Evolutionary conservation across 2,329 filamentous ascomycete genomes (phyloP).

Genomic region (Fusarium sp.): DNA sequence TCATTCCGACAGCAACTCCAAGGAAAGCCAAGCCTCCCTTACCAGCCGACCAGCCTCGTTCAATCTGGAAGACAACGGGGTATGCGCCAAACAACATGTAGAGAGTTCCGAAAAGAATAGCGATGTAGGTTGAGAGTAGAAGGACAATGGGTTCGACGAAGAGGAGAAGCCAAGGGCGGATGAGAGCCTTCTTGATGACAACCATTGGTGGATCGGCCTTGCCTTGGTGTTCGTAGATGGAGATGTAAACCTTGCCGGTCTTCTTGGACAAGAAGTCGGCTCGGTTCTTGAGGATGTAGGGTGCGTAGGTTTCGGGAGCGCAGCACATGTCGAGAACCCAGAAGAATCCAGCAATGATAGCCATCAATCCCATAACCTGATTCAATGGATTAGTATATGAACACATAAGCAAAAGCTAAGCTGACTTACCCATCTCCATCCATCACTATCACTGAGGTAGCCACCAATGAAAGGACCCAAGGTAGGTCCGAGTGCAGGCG

Average conservation of each 20-base stretch:
- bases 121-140: constrained; percentile 72
- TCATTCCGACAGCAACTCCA: constrained; percentile 74
- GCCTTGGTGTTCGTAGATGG: constrained; percentile 59
- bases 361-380: constrained; percentile 70
- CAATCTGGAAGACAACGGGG: constrained; percentile 71
- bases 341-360: constrained; percentile 69
- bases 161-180: constrained; percentile 73
- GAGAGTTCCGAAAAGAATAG: constrained; percentile 66
- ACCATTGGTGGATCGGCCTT: constrained; percentile 57
- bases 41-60: constrained; percentile 67
- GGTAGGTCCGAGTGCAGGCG: constrained; percentile 73
- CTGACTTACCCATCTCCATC: constrained; percentile 66
- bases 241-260: constrained; percentile 68
- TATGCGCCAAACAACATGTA: constrained; percentile 68
- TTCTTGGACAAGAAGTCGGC: constrained; percentile 62
- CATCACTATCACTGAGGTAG: constrained; percentile 68
- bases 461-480: constrained; percentile 71
- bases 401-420: rapidly evolving
- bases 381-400: background rate
- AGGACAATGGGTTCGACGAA: constrained; percentile 76
- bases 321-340: constrained; percentile 66
- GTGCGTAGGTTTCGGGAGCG: constrained; percentile 70
- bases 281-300: constrained; percentile 65
- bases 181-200: constrained; percentile 67
- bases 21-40: constrained; percentile 72